A percentile compares a stretch with the other conserved stretches of the same genome.
phyloP scores from a whole-genome alignment of 345 rosid genomes.

The Punica granatum region DNA sequence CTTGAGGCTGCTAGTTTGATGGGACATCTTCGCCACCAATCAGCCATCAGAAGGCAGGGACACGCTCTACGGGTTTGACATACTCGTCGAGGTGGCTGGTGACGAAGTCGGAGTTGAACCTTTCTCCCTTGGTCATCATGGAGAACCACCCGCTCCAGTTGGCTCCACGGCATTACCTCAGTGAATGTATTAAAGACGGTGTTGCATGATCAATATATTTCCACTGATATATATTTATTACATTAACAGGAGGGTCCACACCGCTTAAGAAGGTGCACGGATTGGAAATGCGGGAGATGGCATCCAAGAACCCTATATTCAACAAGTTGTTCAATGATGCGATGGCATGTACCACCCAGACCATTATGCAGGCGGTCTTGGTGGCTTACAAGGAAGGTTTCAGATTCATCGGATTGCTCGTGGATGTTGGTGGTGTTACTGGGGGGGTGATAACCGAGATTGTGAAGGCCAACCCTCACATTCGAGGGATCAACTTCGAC shows the following conservation, averaged over 20 bases:
- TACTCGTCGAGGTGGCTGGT: constrained; percentile 22
- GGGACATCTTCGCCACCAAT: constrained; percentile 20
- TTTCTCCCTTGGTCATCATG: constrained; percentile 21
- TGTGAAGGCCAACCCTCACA: constrained; percentile 11
- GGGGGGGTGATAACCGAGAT: constrained; percentile 9
- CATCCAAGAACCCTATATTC: constrained; percentile 2
- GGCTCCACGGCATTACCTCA: constrained; percentile 22
- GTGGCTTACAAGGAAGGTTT: constrained; percentile 10
- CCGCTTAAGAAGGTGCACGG: constrained; percentile 19
- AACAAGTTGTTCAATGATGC: constrained; percentile 13
- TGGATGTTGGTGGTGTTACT: constrained; percentile 23
- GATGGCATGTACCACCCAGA: constrained; percentile 15
- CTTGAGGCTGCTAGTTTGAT: constrained; percentile 33
- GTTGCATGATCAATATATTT: too few species aligned
- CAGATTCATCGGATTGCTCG: neutral
- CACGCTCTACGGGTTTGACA: constrained; percentile 12
- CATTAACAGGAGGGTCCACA: neutral
- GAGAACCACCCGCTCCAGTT: constrained; percentile 13
- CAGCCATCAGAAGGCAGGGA: constrained; percentile 8
- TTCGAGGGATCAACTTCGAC: constrained; percentile 19
- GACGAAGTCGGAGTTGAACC: constrained; percentile 17
- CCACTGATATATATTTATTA: too few species aligned
- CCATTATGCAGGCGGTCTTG: constrained; percentile 4
- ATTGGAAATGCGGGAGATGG: constrained; percentile 9
- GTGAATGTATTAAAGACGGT: constrained; percentile 11